phyloP scores from a whole-genome alignment of 2,329 filamentous ascomycete species.

The Xylaria sp. region DNA sequence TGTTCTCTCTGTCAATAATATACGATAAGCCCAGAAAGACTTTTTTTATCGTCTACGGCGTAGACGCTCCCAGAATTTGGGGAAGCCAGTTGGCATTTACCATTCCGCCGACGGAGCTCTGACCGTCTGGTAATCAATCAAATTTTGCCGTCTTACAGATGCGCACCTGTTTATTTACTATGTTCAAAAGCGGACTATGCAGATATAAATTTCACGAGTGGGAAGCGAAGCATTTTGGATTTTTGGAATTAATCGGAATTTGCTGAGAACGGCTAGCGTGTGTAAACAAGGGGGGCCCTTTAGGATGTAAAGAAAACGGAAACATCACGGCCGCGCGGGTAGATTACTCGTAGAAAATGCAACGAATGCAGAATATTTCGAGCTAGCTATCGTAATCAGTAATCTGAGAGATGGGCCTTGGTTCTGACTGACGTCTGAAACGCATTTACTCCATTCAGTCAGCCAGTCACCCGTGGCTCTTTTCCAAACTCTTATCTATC shows the following conservation, averaged over 20 bases:
- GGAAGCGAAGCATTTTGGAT: not conserved
- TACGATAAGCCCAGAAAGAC: not conserved
- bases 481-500: too few relatives aligned
- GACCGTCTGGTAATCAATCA: not conserved
- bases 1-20: not conserved
- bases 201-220: not conserved
- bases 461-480: too few relatives aligned
- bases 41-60: not conserved
- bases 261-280: not conserved
- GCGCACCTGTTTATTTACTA: conserved; percentile 1
- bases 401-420: not conserved
- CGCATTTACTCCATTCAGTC: not conserved
- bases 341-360: not conserved
- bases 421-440: not conserved
- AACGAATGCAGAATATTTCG: not conserved
- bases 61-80: not conserved
- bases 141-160: not conserved
- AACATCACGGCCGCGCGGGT: not conserved
- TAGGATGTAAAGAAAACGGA: not conserved
- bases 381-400: not conserved
- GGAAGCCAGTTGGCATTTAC: conserved; percentile 2
- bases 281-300: not conserved
- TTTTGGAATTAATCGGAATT: conserved; percentile 7
- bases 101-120: not conserved
- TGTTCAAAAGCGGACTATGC: conserved; percentile 9